phyloP scores from a whole-genome alignment of 768 basidiomycete genomes.

The Termitomyces titanicus region DNA sequence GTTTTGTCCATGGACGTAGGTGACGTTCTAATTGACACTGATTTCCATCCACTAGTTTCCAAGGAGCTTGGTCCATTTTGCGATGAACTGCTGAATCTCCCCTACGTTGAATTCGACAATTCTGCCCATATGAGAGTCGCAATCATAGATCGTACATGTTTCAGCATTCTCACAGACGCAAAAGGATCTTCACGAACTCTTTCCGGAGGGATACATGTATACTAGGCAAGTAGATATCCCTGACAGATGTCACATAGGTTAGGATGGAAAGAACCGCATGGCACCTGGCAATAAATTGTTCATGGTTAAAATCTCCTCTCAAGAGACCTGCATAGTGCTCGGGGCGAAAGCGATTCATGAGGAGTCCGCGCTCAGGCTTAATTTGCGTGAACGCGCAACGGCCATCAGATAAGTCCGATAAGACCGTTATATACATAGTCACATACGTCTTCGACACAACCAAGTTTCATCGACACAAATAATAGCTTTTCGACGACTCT shows the following conservation, averaged over 20 bases:
- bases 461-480: no score
- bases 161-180: not conserved
- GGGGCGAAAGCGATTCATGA: slow-evolving; percentile 6
- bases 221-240: not conserved
- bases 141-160: slow-evolving; percentile 5
- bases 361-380: slow-evolving; percentile 8
- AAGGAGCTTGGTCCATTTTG: slow-evolving; percentile 1
- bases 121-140: slow-evolving; percentile 3
- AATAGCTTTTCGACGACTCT: no score
- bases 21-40: not conserved
- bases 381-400: slow-evolving; percentile 3
- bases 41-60: slow-evolving; percentile 1
- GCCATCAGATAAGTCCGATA: not conserved
- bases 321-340: not conserved
- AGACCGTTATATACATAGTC: no score
- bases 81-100: slow-evolving; percentile 5
- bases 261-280: slow-evolving; percentile 5
- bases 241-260: slow-evolving; percentile 2
- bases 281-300: slow-evolving; percentile 1
- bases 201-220: slow-evolving; percentile 3
- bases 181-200: slow-evolving; percentile 1
- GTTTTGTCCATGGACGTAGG: not conserved
- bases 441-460: no score
- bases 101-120: slow-evolving; percentile 3
- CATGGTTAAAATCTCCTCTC: slow-evolving; percentile 2